A percentile compares a stretch with the other conserved stretches of the same genome.
These are phyloP conservation scores for Citeromyces hawaiiensis DNA, from an alignment of 1,139 yeast genomes.

Conservation along the genomic window DNA sequence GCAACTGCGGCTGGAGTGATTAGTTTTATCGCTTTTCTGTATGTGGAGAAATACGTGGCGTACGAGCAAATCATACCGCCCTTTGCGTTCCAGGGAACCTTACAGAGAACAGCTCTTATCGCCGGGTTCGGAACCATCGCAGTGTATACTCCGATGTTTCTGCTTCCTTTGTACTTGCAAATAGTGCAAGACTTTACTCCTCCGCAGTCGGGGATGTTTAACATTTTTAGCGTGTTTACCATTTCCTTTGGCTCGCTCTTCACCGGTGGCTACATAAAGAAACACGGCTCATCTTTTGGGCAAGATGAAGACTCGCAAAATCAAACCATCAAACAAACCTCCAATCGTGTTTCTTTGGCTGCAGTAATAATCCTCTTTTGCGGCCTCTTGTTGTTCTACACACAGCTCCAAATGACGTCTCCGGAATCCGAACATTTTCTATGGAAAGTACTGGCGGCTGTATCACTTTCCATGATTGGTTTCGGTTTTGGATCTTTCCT, in stretches of 20 bases:
- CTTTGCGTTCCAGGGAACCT: conserved; percentile 23
- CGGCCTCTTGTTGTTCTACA: conserved; percentile 11
- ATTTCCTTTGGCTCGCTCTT: conserved; percentile 44
- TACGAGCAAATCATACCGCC: conserved; percentile 45
- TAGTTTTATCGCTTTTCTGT: conserved; percentile 20
- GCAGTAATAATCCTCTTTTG: conserved; percentile 13
- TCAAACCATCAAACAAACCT: conserved; percentile 40
- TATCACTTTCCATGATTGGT: conserved; percentile 24
- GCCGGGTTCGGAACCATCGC: conserved; percentile 38
- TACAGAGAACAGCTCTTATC: conserved; percentile 28
- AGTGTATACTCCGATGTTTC: conserved; percentile 13
- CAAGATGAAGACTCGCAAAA: conserved; percentile 42
- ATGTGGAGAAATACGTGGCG: conserved; percentile 32
- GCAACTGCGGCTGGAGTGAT: conserved; percentile 8
- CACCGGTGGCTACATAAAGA: conserved; percentile 33
- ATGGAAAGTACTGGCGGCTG: conserved; percentile 17
- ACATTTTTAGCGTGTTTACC: conserved; percentile 29
- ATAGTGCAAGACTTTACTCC: conserved; percentile 52
- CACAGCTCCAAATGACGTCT: not conserved
- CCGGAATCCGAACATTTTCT: not conserved
- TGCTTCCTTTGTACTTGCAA: conserved; percentile 22
- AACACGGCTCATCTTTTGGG: conserved; percentile 23
- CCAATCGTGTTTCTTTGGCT: conserved; percentile 19
- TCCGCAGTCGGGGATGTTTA: conserved; percentile 29
- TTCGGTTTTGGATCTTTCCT: conserved; percentile 29